These are phyloP conservation scores for Suillus subaureus DNA, from an alignment of 768 basidiomycete species.

Conservation along the genomic window DNA sequence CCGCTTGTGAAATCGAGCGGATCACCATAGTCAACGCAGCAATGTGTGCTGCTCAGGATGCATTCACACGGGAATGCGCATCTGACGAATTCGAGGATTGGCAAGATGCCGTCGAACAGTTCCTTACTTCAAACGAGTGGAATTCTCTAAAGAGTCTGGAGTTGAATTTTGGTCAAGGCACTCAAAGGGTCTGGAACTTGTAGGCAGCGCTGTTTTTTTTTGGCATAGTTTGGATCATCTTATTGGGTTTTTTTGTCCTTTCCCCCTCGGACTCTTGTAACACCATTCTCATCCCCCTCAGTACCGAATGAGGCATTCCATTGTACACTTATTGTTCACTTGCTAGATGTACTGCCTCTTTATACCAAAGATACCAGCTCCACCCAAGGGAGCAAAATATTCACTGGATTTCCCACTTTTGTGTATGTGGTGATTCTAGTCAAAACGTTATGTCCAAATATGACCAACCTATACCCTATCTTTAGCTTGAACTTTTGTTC, in stretches of 20 bases:
- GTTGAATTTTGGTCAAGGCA: slow-evolving; percentile 19
- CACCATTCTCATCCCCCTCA: too few species aligned
- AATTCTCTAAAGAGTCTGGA: slow-evolving; percentile 17
- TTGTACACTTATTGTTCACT: slow-evolving; percentile 6
- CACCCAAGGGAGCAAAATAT: neutral
- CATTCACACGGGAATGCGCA: slow-evolving; percentile 31
- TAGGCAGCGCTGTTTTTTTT: slow-evolving; percentile 10
- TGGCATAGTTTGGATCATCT: neutral
- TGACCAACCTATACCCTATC: neutral
- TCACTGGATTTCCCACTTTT: neutral
- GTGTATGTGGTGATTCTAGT: neutral
- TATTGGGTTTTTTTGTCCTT: neutral
- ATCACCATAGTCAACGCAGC: slow-evolving; percentile 20
- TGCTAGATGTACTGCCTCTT: slow-evolving; percentile 1
- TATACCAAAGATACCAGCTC: slow-evolving; percentile 4
- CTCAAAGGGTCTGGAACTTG: slow-evolving; percentile 25
- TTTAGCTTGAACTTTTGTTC: neutral
- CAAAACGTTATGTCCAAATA: neutral
- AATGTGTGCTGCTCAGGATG: slow-evolving; percentile 16
- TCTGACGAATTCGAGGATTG: slow-evolving; percentile 35
- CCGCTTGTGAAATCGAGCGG: slow-evolving; percentile 20
- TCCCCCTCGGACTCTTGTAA: neutral
- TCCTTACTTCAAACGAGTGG: slow-evolving; percentile 24
- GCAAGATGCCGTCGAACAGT: slow-evolving; percentile 22
- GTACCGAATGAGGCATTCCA: neutral